Conservation (phyloP, 768 basidiomycete species). For the Pulveroboletus sp. region DNA sequence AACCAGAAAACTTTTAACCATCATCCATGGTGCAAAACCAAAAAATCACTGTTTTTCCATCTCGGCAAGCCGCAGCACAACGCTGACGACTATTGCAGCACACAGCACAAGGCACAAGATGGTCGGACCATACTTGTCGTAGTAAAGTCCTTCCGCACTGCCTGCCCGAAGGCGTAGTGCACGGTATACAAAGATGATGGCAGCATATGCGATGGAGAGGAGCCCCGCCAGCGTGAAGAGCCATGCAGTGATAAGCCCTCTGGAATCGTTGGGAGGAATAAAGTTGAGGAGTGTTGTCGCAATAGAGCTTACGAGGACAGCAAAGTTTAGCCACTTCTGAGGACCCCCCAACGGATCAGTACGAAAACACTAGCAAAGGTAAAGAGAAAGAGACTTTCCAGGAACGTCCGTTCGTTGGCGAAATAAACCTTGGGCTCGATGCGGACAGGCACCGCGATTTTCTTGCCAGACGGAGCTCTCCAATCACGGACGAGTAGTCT, state of each 20-base stretch:
- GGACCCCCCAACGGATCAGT: not conserved
- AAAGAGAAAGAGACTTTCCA: conserved; percentile 49
- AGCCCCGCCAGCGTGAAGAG: conserved; percentile 90
- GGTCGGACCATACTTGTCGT: conserved; percentile 86
- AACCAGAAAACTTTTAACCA: not conserved
- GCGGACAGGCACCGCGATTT: conserved; percentile 89
- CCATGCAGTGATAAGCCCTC: conserved; percentile 80
- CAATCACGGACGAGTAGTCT: conserved; percentile 62
- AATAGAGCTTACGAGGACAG: conserved; percentile 83
- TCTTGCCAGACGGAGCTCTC: conserved; percentile 80
- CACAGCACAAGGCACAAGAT: conserved; percentile 66
- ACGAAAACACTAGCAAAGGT: not conserved
- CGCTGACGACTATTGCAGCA: conserved; percentile 66
- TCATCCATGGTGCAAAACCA: not conserved
- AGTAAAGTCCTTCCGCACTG: conserved; percentile 77
- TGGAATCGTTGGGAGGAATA: conserved; percentile 60
- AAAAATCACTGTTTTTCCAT: conserved; percentile 30
- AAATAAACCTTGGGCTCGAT: conserved; percentile 99
- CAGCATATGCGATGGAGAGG: conserved; percentile 82
- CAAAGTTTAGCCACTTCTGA: conserved; percentile 87
- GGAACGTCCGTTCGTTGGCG: conserved; percentile 90
- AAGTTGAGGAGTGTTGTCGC: conserved; percentile 91
- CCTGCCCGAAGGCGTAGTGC: conserved; percentile 63
- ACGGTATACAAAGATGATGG: conserved; percentile 74
- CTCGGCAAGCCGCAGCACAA: conserved; percentile 62